Conservation (phyloP, 176 grass and related monocot genomes). For the Panicum miliaceum region DNA sequence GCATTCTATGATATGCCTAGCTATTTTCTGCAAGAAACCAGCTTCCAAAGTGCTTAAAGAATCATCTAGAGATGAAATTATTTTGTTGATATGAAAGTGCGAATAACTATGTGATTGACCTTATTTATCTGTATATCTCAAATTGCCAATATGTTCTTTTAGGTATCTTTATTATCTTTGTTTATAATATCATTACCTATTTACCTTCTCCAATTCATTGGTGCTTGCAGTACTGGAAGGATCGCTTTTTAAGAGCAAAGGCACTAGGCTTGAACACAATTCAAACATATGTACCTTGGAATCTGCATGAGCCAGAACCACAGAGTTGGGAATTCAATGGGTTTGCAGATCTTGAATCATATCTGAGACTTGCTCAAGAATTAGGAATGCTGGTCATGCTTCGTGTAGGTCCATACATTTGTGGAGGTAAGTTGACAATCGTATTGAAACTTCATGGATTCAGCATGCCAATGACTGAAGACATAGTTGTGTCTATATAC, state of each 20-base stretch:
- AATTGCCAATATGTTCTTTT: background rate
- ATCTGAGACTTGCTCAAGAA: slow-evolving; percentile 84
- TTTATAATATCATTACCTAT: slow-evolving; percentile 17
- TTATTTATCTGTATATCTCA: background rate
- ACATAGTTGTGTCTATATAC: background rate
- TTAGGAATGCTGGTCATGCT: slow-evolving; percentile 92
- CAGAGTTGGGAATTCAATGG: slow-evolving; percentile 70
- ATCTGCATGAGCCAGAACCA: slow-evolving; percentile 80
- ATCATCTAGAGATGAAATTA: background rate
- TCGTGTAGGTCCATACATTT: slow-evolving; percentile 85
- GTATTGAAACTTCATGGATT: slow-evolving; percentile 10
- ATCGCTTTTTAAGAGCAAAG: slow-evolving; percentile 87
- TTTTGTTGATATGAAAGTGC: background rate
- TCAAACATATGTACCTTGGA: slow-evolving; percentile 97
- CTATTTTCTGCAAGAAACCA: background rate
- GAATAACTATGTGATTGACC: background rate
- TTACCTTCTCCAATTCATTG: slow-evolving; percentile 27
- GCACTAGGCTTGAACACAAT: slow-evolving; percentile 91
- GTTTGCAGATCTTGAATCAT: slow-evolving; percentile 71
- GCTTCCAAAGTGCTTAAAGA: background rate
- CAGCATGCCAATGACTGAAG: background rate
- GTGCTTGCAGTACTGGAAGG: slow-evolving; percentile 80
- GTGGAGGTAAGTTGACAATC: slow-evolving; percentile 66
- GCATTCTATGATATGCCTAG: background rate
- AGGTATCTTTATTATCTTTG: slow-evolving; percentile 14